A percentile compares a stretch with the other conserved stretches of the same genome.
These are phyloP conservation scores for Penicillium angulare DNA, from an alignment of 495 filamentous ascomycete species.

Conservation along the genomic window DNA sequence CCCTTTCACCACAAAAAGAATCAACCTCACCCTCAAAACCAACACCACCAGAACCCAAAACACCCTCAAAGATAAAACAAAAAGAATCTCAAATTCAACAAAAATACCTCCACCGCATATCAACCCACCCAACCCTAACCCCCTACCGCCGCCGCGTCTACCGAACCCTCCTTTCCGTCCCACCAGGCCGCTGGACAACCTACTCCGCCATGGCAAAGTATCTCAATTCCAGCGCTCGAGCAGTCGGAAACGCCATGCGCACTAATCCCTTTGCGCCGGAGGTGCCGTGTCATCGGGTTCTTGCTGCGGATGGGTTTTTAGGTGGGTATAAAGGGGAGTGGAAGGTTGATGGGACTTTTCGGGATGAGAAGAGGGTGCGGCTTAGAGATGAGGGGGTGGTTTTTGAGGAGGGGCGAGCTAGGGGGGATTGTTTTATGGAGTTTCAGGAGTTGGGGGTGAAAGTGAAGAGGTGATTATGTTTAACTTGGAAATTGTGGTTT, in stretches of 20 bases:
- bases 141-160: slow-evolving; percentile 60
- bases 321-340: slow-evolving; percentile 38
- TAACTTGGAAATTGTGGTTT: too few species aligned
- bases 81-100: slow-evolving; percentile 6
- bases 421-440: slow-evolving; percentile 28
- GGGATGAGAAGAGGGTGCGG: slow-evolving; percentile 29
- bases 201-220: slow-evolving; percentile 69
- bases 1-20: background rate
- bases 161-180: slow-evolving; percentile 67
- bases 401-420: slow-evolving; percentile 31
- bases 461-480: background rate
- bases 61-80: too few species aligned
- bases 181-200: slow-evolving; percentile 65
- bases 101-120: slow-evolving; percentile 32
- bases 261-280: slow-evolving; percentile 67
- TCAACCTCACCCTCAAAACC: background rate
- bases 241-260: slow-evolving; percentile 75
- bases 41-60: background rate
- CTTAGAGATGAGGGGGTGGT: slow-evolving; percentile 30
- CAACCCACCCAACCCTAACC: slow-evolving; percentile 45
- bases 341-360: slow-evolving; percentile 19
- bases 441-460: slow-evolving; percentile 25
- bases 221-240: slow-evolving; percentile 68
- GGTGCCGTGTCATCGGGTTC: slow-evolving; percentile 51
- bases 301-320: slow-evolving; percentile 28